Conservation (phyloP, 2,329 filamentous ascomycete genomes). For the Blumeriella jaapii region DNA sequence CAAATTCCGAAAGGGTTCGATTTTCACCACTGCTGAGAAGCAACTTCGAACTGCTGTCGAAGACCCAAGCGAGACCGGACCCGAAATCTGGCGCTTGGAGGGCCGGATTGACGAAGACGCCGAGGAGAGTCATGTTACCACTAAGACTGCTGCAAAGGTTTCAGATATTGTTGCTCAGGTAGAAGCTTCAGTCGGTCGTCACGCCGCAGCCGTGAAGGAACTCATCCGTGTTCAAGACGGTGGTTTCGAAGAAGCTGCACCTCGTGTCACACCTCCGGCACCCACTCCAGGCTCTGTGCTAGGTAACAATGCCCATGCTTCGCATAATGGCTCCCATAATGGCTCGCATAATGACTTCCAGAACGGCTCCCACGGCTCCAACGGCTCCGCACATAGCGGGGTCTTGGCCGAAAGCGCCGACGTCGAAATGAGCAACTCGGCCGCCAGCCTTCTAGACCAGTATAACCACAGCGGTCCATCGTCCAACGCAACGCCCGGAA, state of each 20-base stretch:
- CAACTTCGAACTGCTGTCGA: constrained; percentile 58
- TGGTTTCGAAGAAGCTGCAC: constrained; percentile 52
- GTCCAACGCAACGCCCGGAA: constrained; percentile 42
- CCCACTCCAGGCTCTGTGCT: too few relatives aligned
- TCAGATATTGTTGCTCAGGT: constrained; percentile 67
- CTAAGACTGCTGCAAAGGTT: constrained; percentile 36
- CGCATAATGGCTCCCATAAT: constrained; percentile 41
- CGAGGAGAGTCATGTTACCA: constrained; percentile 12
- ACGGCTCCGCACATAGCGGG: constrained; percentile 43
- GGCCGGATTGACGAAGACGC: constrained; percentile 39
- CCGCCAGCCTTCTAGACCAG: constrained; percentile 54
- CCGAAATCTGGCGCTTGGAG: constrained; percentile 54
- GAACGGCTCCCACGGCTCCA: constrained; percentile 46
- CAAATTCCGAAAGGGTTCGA: constrained; percentile 58
- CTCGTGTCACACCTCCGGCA: constrained; percentile 20
- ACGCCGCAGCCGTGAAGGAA: constrained; percentile 50
- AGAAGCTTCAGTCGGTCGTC: constrained; percentile 57
- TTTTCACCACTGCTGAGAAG: constrained; percentile 63
- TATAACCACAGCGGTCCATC: constrained; percentile 53
- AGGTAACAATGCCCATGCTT: too few relatives aligned
- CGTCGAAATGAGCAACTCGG: constrained; percentile 52
- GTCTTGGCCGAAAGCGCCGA: constrained; percentile 48
- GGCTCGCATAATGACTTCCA: constrained; percentile 36
- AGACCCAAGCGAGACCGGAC: constrained; percentile 38
- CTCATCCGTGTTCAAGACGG: constrained; percentile 68